Conservation (phyloP, 257 asterid species). For the Cynanchum wilfordii region DNA sequence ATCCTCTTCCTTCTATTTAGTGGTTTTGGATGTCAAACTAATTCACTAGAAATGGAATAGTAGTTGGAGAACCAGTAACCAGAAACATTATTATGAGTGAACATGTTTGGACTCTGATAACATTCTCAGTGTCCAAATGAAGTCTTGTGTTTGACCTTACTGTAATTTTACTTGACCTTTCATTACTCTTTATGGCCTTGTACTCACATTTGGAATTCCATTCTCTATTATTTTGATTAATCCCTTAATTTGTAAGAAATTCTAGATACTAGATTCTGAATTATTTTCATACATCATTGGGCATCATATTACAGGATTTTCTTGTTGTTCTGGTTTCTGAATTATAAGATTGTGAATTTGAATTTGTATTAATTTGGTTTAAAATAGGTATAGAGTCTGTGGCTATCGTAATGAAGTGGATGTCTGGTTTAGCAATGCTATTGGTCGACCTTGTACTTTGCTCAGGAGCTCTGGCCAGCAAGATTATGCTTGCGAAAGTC, state of each 20-base stretch:
- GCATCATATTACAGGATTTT: background rate
- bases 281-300: background rate
- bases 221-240: background rate
- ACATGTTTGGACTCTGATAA: background rate
- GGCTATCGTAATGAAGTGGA: slow-evolving; percentile 55
- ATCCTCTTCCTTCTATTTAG: background rate
- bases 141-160: background rate
- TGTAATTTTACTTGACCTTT: background rate
- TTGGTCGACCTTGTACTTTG: slow-evolving; percentile 76
- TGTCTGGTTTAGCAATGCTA: slow-evolving; percentile 81
- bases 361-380: slow-evolving; percentile 16
- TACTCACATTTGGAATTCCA: background rate
- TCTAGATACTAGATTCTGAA: background rate
- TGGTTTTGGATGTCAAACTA: background rate
- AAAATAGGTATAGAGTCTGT: slow-evolving; percentile 56
- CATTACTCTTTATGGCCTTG: background rate
- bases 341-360: background rate
- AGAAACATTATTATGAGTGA: background rate
- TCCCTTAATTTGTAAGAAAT: background rate
- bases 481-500: slow-evolving; percentile 26
- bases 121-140: background rate
- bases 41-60: background rate
- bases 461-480: slow-evolving; percentile 49
- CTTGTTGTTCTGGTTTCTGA: background rate
- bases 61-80: background rate